These are phyloP conservation scores for Carpinus viminea DNA, from an alignment of 306 rosid genomes.

Conservation along the genomic window DNA sequence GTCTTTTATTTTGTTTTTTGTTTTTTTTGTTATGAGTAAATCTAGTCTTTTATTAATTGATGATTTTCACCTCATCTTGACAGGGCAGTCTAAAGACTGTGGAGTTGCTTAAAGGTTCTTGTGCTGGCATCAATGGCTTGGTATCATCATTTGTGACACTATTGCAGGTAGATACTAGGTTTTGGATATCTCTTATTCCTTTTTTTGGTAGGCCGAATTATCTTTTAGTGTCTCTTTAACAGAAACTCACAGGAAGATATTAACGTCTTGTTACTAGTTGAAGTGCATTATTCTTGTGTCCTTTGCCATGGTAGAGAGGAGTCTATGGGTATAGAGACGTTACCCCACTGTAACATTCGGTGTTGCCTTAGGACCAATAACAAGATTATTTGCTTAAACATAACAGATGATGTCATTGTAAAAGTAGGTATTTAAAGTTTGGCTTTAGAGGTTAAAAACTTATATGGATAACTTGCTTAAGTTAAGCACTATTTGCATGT, in stretches of 20 bases:
- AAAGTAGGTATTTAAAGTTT: constrained; percentile 10
- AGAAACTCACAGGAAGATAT: constrained; percentile 3
- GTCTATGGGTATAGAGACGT: constrained; percentile 1
- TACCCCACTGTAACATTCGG: constrained; percentile 13
- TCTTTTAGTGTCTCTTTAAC: neutral
- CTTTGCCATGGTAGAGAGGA: neutral
- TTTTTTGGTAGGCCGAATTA: constrained; percentile 11
- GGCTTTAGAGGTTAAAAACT: neutral
- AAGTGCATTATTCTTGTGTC: neutral
- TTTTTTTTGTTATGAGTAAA: too few relatives aligned
- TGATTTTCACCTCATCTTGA: constrained; percentile 49
- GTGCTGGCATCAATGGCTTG: constrained; percentile 70
- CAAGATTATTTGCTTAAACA: neutral
- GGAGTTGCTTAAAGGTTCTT: constrained; percentile 41
- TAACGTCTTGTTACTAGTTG: neutral
- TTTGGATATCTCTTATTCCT: constrained; percentile 4
- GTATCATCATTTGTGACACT: constrained; percentile 81
- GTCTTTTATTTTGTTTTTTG: too few relatives aligned
- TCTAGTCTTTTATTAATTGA: constrained; percentile 22
- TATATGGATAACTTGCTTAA: constrained; percentile 18
- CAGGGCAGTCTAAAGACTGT: constrained; percentile 91
- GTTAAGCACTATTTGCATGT: constrained; percentile 5
- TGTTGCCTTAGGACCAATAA: neutral
- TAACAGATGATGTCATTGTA: neutral
- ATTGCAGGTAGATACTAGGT: constrained; percentile 63